Percentiles rank a stretch among this genome's conserved stretches.
phyloP scores from a whole-genome alignment of 768 basidiomycete species.

The Panaeolus papilionaceus region DNA sequence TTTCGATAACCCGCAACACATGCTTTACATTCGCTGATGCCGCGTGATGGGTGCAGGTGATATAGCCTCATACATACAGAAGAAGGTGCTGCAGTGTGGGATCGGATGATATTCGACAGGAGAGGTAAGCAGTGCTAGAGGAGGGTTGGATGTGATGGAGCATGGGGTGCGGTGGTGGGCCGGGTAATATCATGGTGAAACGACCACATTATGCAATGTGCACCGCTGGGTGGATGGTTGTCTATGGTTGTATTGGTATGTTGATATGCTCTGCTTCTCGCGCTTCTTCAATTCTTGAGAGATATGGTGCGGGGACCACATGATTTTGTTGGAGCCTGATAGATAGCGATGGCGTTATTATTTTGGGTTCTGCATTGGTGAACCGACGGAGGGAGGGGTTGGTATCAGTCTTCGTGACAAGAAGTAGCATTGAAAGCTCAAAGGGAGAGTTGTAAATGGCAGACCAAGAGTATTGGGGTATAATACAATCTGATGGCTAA shows the following conservation, averaged over 20 bases:
- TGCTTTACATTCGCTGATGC: background rate
- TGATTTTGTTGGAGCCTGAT: background rate
- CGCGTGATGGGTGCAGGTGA: background rate
- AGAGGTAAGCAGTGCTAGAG: background rate
- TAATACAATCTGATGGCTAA: background rate
- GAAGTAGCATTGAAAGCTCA: too few species aligned
- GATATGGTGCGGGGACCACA: background rate
- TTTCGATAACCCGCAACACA: background rate
- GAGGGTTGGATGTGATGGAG: background rate
- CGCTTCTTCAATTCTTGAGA: background rate
- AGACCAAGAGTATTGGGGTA: too few species aligned
- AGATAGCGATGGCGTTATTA: background rate
- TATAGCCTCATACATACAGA: background rate
- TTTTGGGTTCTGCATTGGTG: background rate
- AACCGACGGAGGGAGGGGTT: background rate
- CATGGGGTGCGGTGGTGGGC: background rate
- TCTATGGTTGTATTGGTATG: background rate
- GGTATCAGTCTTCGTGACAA: background rate
- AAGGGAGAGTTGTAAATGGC: too few species aligned
- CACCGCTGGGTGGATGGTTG: too few species aligned
- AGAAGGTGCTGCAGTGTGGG: background rate
- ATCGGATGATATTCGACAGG: background rate
- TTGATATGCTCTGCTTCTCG: background rate
- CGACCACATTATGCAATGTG: background rate
- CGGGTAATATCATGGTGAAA: background rate